phyloP scores from a whole-genome alignment of 352 stramenopile species.

The Phytophthora tentaculata region DNA sequence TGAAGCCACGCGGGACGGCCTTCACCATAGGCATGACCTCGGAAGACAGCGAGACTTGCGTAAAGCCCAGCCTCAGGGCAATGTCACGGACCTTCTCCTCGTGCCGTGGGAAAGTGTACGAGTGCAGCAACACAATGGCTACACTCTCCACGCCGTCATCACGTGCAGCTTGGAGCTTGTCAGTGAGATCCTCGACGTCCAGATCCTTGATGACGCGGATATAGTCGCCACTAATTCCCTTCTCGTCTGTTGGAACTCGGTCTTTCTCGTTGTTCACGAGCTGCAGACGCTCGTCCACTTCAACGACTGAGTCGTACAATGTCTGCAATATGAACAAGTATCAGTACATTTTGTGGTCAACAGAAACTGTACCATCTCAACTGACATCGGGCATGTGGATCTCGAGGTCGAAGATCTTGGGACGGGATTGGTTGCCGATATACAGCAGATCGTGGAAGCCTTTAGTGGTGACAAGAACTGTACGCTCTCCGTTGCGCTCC shows the following conservation, averaged over 20 bases:
- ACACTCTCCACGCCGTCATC: constrained; percentile 93
- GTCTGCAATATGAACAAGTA: constrained; percentile 56
- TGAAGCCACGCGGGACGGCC: constrained; percentile 96
- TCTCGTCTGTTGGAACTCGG: constrained; percentile 58
- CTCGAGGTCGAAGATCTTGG: constrained; percentile 97
- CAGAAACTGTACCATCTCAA: constrained; percentile 10
- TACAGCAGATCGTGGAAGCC: constrained; percentile 97
- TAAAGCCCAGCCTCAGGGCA: constrained; percentile 93
- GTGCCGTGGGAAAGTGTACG: constrained; percentile 96
- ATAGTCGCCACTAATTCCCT: constrained; percentile 90
- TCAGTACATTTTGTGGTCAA: constrained; percentile 3
- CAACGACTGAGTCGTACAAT: constrained; percentile 97
- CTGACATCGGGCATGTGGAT: constrained; percentile 90
- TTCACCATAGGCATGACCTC: constrained; percentile 99
- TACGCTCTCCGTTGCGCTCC: constrained; percentile 95
- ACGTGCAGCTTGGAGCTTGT: constrained; percentile 83
- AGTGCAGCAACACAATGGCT: constrained; percentile 96
- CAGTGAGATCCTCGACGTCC: constrained; percentile 77
- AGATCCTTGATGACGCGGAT: constrained; percentile 86
- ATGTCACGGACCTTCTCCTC: constrained; percentile 92
- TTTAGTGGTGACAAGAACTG: constrained; percentile 94
- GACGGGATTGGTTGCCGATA: constrained; percentile 98
- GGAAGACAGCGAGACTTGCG: constrained; percentile 91
- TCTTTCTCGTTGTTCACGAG: constrained; percentile 82
- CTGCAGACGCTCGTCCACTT: constrained; percentile 97